phyloP scores from a whole-genome alignment of 345 rosid species.

The Gossypium anomalum region DNA sequence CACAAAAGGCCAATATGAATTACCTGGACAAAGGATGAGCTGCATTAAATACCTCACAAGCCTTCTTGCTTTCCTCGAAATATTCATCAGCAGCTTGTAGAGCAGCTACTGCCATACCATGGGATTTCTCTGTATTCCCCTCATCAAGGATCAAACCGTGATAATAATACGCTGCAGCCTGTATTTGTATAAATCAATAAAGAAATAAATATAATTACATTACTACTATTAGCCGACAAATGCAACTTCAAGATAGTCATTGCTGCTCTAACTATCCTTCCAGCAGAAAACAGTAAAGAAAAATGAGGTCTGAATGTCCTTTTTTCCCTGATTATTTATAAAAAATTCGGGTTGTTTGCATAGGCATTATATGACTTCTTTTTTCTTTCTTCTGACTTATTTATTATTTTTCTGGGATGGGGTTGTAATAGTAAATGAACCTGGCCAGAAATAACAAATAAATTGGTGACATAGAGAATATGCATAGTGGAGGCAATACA shows the following conservation, averaged over 20 bases:
- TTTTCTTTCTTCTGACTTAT: not conserved
- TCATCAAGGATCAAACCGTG: constrained; percentile 97
- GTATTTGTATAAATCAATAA: constrained; percentile 22
- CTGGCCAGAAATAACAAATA: not conserved
- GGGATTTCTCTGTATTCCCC: constrained; percentile 93
- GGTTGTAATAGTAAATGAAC: not conserved
- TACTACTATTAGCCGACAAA: not conserved
- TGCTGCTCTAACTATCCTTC: not conserved
- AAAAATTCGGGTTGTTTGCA: not conserved
- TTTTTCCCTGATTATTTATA: not conserved
- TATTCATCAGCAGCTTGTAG: constrained; percentile 92
- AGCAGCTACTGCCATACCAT: constrained; percentile 95
- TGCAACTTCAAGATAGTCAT: not conserved
- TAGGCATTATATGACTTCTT: not conserved
- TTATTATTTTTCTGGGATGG: not conserved
- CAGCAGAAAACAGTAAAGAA: not conserved
- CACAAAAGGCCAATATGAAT: constrained; percentile 3
- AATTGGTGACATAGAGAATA: not conserved
- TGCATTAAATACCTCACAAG: constrained; percentile 69
- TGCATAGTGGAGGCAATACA: not conserved
- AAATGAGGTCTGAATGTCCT: not conserved
- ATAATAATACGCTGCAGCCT: constrained; percentile 99
- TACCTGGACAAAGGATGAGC: constrained; percentile 85
- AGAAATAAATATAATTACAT: not conserved
- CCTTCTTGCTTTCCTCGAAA: constrained; percentile 77